Conservation (phyloP, 2,329 filamentous ascomycete species). For the Zymoseptoria brevis region DNA sequence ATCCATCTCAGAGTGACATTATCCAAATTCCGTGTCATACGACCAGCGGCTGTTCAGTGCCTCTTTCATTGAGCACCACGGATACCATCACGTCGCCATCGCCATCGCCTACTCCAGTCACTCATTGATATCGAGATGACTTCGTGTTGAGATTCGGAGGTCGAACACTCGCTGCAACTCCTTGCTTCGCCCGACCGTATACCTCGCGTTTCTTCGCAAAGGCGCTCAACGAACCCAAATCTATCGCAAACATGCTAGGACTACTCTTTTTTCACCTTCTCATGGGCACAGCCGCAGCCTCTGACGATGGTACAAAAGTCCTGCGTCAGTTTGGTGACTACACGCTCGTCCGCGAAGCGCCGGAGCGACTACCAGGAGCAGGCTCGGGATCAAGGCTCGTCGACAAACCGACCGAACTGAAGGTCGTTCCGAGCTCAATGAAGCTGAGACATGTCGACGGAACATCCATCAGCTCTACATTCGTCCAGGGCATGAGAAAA, state of each 20-base stretch:
- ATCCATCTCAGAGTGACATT: neutral
- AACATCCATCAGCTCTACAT: slow-evolving; percentile 20
- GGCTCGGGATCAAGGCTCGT: neutral
- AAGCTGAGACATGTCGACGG: slow-evolving; percentile 14
- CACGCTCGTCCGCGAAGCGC: slow-evolving; percentile 15
- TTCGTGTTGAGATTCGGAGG: neutral
- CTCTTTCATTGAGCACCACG: neutral
- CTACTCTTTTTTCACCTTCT: slow-evolving; percentile 3
- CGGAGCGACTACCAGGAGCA: neutral
- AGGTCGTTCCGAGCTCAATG: slow-evolving; percentile 21
- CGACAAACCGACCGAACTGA: slow-evolving; percentile 11
- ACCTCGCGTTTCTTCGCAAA: neutral
- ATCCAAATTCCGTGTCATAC: neutral
- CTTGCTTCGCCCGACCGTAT: neutral
- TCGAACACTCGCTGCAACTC: neutral
- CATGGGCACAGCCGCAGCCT: slow-evolving; percentile 4
- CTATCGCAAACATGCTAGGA: slow-evolving; percentile 4
- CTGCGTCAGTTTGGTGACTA: slow-evolving; percentile 8
- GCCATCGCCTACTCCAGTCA: neutral
- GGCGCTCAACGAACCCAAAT: neutral
- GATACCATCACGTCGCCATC: neutral
- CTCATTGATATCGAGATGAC: neutral
- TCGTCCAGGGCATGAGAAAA: slow-evolving; percentile 21
- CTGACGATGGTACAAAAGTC: neutral
- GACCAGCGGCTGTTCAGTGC: neutral